Evolutionary conservation across 441 rosid species (phyloP), one percentile per base, ranked within the genome.

Genomic region (Aquilaria agallochum): DNA sequence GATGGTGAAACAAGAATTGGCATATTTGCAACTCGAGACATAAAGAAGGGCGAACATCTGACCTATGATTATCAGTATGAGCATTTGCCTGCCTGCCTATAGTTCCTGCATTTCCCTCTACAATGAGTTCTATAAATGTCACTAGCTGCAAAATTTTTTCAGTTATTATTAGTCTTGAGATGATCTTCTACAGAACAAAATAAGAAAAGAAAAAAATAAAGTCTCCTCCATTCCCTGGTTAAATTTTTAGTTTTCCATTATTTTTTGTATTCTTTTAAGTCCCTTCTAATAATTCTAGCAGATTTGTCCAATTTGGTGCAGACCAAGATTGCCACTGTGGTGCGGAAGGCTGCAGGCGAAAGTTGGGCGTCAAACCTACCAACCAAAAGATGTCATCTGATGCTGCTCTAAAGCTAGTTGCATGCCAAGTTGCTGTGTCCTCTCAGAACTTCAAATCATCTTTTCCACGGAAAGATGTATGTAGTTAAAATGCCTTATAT

Each of bases 271-370:
- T 46, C 69, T 65, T 30, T 9, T 40, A 40, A 14, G 61, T 75
- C 49, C 75, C 68, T 55, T 73, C 96, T 90, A 78, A 89, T 78
- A 67, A 64, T 60, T 73, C 69, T 80, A 68, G 87, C 96, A 95
- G 99, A 87, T 92, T 95, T 84, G 98, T 92, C 66, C 99, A 95
- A 80, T 95, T 95, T 83, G 99, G 99, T 83, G 96, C 98, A 74
- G 99, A 92, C 82, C 96, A 92, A 83, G 98, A 86, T 66, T 95
- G 99, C 66, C 95, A 90, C 60, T 95, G 99, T 70, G 99, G 98
- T 50, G 93, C 98, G 1, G 68, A 42, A 40, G 74, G 80, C 63
- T 95, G 99, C 77, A 85, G 96, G 80, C 76, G 64, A 72, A 92
- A 90, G 80, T 87, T 95, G 56, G 98, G 99, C 54, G 97, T 87